Base-by-base conservation (phyloP, 2,329 filamentous ascomycete genomes). In the Emmonsia crescens region DNA sequence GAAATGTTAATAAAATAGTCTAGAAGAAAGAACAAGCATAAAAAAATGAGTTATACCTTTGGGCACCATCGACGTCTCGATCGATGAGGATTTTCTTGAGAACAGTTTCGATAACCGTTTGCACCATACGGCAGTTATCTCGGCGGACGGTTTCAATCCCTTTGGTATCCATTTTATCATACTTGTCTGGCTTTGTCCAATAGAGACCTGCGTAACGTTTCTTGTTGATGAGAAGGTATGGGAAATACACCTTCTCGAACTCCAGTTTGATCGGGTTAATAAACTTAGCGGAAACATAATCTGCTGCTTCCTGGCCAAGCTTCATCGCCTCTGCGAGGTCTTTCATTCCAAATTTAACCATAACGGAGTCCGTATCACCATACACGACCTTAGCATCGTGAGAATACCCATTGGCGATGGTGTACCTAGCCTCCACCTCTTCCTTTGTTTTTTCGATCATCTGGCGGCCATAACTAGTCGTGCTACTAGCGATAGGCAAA, bases 151-250 rank as follows among this genome's bases (percentile, higher is more conserved):
- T 99, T 77, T 99, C 94, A 67, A 99, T 97, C 81, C 94, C 94
- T 75, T 99, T 99, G 63, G 91, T 97, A 76, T 99, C 94, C 95
- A 99, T 99, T 81, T 97, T 99, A 82, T 99, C 95, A 74, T 89
- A 94, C 76, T 96, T 96, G 49, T 93, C 84, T 0, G 93, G 85
- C 67, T 89, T 94, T 5, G 94, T 99, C 92, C 92, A 99, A 78
- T 91, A 97, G 38, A 99, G 77, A n/a, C 94, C 94, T 9, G 94
- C 94, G 71, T 99, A 99, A 65, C 94, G 89, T 80, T 99, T 99
- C 81, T 99, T 99, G 85, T 99, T 99, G 85, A 99, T 99, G 59
- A 99, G 82, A 40, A 99, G 82, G 73, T 99, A 99, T 0, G 94
- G 94, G 73, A 89, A 99, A 77, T 99, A 99, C 0, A 99, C 93